A percentile compares a stretch with the other conserved stretches of the same genome.
phyloP scores from a whole-genome alignment of 176 grass and related monocot species.

The Tillandsia fasciculata region DNA sequence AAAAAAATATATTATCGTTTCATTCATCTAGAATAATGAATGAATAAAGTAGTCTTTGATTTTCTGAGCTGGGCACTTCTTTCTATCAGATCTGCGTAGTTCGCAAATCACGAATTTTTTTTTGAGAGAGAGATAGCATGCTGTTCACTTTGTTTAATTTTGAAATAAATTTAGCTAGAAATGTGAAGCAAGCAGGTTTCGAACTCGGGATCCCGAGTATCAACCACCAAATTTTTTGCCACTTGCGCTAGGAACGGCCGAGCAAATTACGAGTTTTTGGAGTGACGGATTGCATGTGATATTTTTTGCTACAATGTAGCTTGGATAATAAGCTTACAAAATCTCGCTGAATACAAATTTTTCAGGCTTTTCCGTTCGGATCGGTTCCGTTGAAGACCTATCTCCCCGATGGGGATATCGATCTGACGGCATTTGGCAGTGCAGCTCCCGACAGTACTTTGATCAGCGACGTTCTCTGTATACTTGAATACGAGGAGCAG shows the following conservation, averaged over 20 bases:
- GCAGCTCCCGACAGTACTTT: conserved; percentile 36
- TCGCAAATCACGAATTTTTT: not conserved
- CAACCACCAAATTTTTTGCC: too few relatives aligned
- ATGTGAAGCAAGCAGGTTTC: too few relatives aligned
- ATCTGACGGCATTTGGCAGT: conserved; percentile 62
- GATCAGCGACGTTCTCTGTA: conserved; percentile 34
- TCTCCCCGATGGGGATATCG: conserved; percentile 92
- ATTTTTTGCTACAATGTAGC: not conserved
- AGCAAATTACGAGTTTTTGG: not conserved
- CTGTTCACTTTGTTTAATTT: too few relatives aligned
- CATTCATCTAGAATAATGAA: too few relatives aligned
- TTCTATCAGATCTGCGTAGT: not conserved
- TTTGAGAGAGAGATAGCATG: too few relatives aligned
- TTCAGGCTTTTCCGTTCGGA: conserved; percentile 74
- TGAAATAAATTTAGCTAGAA: too few relatives aligned
- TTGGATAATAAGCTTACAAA: not conserved
- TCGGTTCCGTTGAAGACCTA: conserved; percentile 94
- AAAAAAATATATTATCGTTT: too few relatives aligned
- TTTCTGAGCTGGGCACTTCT: too few relatives aligned
- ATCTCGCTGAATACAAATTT: not conserved
- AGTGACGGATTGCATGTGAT: not conserved
- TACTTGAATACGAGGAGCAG: conserved; percentile 52
- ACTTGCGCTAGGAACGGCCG: too few relatives aligned
- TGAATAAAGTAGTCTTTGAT: too few relatives aligned
- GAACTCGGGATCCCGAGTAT: too few relatives aligned